Conservation (phyloP, 257 asterid species). For the Scutellaria galericulata region DNA sequence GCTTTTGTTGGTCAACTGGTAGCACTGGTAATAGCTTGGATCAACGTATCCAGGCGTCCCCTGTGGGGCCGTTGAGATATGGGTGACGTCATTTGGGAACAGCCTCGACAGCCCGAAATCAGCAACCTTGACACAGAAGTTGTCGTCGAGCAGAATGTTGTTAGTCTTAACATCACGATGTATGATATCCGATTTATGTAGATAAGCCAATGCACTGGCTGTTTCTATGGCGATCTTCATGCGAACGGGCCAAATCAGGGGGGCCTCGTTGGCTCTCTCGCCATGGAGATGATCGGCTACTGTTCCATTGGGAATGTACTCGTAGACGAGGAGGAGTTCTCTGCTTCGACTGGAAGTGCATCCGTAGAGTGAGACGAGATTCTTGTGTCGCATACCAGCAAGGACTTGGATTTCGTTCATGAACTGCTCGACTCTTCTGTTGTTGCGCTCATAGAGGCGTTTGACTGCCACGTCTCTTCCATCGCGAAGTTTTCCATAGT, state of each 20-base stretch:
- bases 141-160: constrained; percentile 57
- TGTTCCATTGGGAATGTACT: constrained; percentile 58
- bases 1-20: constrained; percentile 54
- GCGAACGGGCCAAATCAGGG: constrained; percentile 50
- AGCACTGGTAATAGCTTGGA: constrained; percentile 54
- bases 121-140: constrained; percentile 57
- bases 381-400: constrained; percentile 49
- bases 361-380: constrained; percentile 60
- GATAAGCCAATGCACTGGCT: constrained; percentile 57
- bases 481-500: constrained; percentile 55
- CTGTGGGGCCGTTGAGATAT: constrained; percentile 64
- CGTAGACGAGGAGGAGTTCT: constrained; percentile 64
- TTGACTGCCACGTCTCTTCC: constrained; percentile 72
- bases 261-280: constrained; percentile 24
- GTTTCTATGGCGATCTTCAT: constrained; percentile 61
- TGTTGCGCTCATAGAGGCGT: constrained; percentile 58
- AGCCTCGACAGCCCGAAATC: constrained; percentile 66
- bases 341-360: constrained; percentile 58
- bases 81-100: constrained; percentile 47
- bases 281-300: constrained; percentile 69
- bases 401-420: constrained; percentile 61
- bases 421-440: constrained; percentile 56
- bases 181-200: constrained; percentile 56
- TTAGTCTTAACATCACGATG: constrained; percentile 65
- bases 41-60: constrained; percentile 70